These are phyloP conservation scores for Rubroboletus satanas DNA, from an alignment of 768 basidiomycete species.

Conservation along the genomic window DNA sequence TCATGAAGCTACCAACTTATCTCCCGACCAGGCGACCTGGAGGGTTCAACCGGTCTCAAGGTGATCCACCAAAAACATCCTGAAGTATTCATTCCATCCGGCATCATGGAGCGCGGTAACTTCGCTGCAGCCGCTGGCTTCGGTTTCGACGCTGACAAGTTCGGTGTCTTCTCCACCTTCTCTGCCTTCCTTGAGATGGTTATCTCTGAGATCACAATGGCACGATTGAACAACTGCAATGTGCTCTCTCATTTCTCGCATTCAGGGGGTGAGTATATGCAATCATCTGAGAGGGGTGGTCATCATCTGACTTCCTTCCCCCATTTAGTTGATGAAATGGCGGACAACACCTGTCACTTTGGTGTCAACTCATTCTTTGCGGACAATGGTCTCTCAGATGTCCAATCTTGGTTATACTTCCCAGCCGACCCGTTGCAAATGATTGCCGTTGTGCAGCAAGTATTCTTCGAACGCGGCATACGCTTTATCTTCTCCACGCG, in stretches of 20 bases:
- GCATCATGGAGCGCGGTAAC: constrained; percentile 84
- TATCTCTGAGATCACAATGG: constrained; percentile 87
- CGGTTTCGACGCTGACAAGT: constrained; percentile 77
- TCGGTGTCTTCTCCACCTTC: constrained; percentile 88
- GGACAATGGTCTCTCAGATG: constrained; percentile 82
- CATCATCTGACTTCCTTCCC: neutral
- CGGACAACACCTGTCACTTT: constrained; percentile 59
- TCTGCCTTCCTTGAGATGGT: constrained; percentile 92
- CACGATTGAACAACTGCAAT: constrained; percentile 85
- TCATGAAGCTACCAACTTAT: neutral
- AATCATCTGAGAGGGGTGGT: neutral
- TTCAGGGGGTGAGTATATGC: constrained; percentile 58
- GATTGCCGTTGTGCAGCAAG: constrained; percentile 66
- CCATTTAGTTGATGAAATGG: constrained; percentile 62
- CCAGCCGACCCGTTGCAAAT: constrained; percentile 82
- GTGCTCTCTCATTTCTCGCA: constrained; percentile 88
- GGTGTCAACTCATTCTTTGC: constrained; percentile 85
- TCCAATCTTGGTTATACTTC: constrained; percentile 81
- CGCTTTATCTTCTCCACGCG: constrained; percentile 89
- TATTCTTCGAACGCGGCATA: constrained; percentile 80
- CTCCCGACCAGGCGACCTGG: constrained; percentile 59
- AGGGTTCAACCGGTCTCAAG: constrained; percentile 87
- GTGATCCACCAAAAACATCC: constrained; percentile 88
- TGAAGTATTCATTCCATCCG: constrained; percentile 81
- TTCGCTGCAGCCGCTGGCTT: constrained; percentile 84